These are phyloP conservation scores for Paramecium tetraurelia DNA, from an alignment of 73 alveolate species.

Conservation along the genomic window DNA sequence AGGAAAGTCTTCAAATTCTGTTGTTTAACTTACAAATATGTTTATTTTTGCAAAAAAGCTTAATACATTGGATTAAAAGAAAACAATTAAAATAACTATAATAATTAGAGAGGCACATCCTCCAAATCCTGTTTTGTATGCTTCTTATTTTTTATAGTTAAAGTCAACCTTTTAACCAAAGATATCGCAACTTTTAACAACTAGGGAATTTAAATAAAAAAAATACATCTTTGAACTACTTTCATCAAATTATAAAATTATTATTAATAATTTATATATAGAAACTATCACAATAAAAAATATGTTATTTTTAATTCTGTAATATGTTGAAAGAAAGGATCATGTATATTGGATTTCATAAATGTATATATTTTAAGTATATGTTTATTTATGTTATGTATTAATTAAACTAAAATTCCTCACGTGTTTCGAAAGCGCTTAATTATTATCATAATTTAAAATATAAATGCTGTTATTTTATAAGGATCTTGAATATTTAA, in stretches of 20 bases:
- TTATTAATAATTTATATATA: too few species aligned
- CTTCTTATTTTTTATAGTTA: not conserved
- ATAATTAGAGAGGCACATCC: not conserved
- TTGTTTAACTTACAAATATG: not conserved
- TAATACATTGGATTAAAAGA: not conserved
- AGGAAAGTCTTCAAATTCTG: not conserved
- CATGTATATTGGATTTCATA: too few species aligned
- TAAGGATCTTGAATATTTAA: not conserved
- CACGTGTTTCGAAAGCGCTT: too few species aligned
- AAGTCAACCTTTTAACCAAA: not conserved
- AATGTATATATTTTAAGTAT: too few species aligned
- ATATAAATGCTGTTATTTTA: not conserved
- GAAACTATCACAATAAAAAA: too few species aligned
- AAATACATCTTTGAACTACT: not conserved
- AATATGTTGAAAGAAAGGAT: too few species aligned
- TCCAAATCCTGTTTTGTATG: conserved; percentile 22
- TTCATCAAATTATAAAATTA: not conserved
- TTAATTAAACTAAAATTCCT: too few species aligned
- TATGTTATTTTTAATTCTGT: too few species aligned
- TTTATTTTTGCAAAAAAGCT: not conserved
- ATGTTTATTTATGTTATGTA: too few species aligned
- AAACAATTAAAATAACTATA: not conserved
- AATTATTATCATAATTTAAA: too few species aligned
- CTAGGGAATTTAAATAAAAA: not conserved
- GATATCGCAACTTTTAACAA: not conserved